Evolutionary conservation across 2,329 filamentous ascomycete genomes (phyloP).

Genomic region (Aspergillaceae sp.): DNA sequence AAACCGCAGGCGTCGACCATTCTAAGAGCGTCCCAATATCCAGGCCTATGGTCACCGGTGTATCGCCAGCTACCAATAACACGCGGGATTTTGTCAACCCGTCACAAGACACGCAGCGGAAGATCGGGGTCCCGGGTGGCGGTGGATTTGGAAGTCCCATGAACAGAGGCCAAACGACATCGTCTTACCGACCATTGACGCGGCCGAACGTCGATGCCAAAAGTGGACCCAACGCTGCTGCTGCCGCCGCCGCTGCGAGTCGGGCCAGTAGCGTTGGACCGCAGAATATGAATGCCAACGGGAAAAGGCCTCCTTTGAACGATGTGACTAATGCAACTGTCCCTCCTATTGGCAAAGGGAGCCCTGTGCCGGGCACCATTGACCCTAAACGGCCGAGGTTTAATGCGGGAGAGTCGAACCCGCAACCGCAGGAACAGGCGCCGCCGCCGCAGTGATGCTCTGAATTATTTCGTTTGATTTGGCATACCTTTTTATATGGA

Average conservation of each 20-base stretch:
- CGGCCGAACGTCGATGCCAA: constrained; percentile 28
- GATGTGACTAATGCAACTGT: constrained; percentile 36
- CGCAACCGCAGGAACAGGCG: constrained; percentile 8
- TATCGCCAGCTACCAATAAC: constrained; percentile 24
- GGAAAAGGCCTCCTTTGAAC: constrained; percentile 37
- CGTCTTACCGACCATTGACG: constrained; percentile 39
- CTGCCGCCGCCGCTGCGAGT: constrained; percentile 7
- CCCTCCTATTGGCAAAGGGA: constrained; percentile 11
- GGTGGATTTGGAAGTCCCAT: constrained; percentile 23
- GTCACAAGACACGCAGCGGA: constrained; percentile 25
- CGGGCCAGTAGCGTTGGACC: constrained; percentile 12
- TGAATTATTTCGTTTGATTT: background rate
- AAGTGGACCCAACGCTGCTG: constrained; percentile 8
- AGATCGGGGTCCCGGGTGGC: constrained; percentile 26
- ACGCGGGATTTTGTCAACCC: constrained; percentile 30
- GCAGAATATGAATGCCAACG: constrained; percentile 26
- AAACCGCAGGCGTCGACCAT: constrained; percentile 82
- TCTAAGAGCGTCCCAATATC: constrained; percentile 64
- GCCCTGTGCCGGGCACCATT: constrained; percentile 15
- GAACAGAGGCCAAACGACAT: constrained; percentile 27
- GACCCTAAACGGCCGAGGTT: constrained; percentile 27
- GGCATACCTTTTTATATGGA: background rate
- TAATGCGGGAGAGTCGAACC: constrained; percentile 9
- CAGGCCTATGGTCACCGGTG: constrained; percentile 32
- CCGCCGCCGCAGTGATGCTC: constrained; percentile 4